Evolutionary conservation across 2,329 filamentous ascomycete genomes (phyloP), one percentile per base, ranked within the genome.

Genomic region (Talaromyces marneffei): DNA sequence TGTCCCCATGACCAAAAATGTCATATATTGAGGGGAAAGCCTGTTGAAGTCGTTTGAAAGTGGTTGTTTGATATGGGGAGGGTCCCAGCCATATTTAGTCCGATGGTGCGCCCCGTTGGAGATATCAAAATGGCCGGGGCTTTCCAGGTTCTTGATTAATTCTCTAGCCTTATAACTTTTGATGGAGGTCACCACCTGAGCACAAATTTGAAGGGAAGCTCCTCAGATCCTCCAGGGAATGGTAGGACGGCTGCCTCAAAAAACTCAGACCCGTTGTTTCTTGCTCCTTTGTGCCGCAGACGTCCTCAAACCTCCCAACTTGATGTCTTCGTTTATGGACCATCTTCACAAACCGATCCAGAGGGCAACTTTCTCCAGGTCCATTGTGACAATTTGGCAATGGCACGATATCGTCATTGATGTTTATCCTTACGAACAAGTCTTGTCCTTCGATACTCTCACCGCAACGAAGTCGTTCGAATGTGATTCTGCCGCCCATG

Each of bases 351-450:
- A 84, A 84, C 1, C 77, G 65, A 2, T 64, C 66, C 16, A 85
- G 67, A 16, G 77, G 72, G 70, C 82, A 84, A 61, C 78, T 81
- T 23, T 66, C 63, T 2, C 78, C 80, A 1, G 80, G 81, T 0
- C 81, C 81, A 33, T 66, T 71, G 16, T 74, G 65, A 65, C 82
- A 83, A 25, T 74, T 76, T 3, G 79, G 76, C 3, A 85, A 66
- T 2, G 77, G 75, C 1, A 83, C 77, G 29, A 84, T 78, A 8
- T 79, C 81, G 65, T 86, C 83, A 66, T 86, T 86, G 67, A 86
- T 78, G 50, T 82, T 83, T 62, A 85, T 67, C 18, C 83, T 77
- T 23, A 86, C 73, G 63, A 77, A 84, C 9, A 50, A 33, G 7
- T 48, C 7, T 48, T 18, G 4, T 50, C 23, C 46, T 7, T 10